A percentile compares a stretch with the other conserved stretches of the same genome.
phyloP scores from a whole-genome alignment of 129 eudicot genomes.

The Mikania micrantha region DNA sequence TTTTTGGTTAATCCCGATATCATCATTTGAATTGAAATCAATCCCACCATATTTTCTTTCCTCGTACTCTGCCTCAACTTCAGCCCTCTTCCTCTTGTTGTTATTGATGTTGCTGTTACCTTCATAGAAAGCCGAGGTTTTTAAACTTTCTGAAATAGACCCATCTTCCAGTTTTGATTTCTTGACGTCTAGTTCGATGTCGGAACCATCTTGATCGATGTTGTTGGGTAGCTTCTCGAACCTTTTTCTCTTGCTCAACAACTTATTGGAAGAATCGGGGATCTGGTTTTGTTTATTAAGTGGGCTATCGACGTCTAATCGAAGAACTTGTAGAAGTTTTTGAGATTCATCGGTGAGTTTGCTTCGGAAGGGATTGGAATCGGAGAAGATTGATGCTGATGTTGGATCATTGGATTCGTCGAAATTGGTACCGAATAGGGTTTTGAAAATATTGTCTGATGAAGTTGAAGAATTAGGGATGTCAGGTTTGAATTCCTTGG shows the following conservation, averaged over 20 bases:
- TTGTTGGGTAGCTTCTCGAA: slow-evolving; percentile 14
- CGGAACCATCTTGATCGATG: slow-evolving; percentile 15
- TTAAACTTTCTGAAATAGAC: background rate
- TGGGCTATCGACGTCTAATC: slow-evolving; percentile 23
- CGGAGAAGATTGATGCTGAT: slow-evolving; percentile 61
- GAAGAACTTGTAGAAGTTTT: slow-evolving; percentile 17
- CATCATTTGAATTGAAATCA: slow-evolving; percentile 26
- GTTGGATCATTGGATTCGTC: slow-evolving; percentile 22
- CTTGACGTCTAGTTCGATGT: slow-evolving; percentile 19
- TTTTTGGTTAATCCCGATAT: slow-evolving; percentile 22
- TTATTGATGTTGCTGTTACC: slow-evolving; percentile 37
- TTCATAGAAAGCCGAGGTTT: slow-evolving; percentile 11
- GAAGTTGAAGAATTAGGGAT: slow-evolving; percentile 27
- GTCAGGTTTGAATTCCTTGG: slow-evolving; percentile 23
- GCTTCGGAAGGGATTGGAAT: slow-evolving; percentile 58
- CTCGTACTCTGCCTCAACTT: slow-evolving; percentile 83
- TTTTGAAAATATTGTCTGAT: slow-evolving; percentile 46
- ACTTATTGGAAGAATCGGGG: slow-evolving; percentile 21
- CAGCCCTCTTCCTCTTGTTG: slow-evolving; percentile 95
- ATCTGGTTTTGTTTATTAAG: slow-evolving; percentile 7
- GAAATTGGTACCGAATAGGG: slow-evolving; percentile 53
- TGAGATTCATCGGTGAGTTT: slow-evolving; percentile 35
- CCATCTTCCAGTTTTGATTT: slow-evolving; percentile 30
- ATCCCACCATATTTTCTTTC: slow-evolving; percentile 51
- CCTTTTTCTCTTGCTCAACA: slow-evolving; percentile 33